phyloP scores from a whole-genome alignment of 164 flowering plant species.

The Nelumbo lutea region DNA sequence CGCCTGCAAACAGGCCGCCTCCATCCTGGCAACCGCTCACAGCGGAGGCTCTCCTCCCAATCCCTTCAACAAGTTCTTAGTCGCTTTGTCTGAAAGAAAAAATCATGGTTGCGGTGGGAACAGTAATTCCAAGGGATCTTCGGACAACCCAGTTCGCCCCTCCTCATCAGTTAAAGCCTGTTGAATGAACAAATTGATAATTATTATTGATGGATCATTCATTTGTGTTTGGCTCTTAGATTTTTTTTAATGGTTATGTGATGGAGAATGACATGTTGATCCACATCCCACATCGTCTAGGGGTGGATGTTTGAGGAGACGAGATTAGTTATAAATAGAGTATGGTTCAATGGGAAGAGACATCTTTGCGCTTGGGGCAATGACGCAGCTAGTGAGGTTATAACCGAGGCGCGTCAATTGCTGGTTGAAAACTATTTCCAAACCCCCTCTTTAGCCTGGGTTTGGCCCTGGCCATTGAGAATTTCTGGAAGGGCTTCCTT shows the following conservation, averaged over 20 bases:
- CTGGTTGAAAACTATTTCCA: constrained; percentile 46
- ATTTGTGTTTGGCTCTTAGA: not conserved
- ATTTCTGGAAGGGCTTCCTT: constrained; percentile 30
- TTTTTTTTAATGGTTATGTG: not conserved
- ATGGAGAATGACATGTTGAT: no score
- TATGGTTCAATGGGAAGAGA: not conserved
- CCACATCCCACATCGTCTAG: constrained; percentile 21
- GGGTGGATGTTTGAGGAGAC: no score
- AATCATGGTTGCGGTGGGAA: constrained; percentile 38
- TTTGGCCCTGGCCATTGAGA: constrained; percentile 24
- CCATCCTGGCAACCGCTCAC: constrained; percentile 1
- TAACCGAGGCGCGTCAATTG: constrained; percentile 51
- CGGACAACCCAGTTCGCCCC: constrained; percentile 16
- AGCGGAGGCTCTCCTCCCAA: not conserved
- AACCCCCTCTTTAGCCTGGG: constrained; percentile 38
- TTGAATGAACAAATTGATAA: constrained; percentile 16
- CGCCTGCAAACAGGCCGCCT: constrained; percentile 28
- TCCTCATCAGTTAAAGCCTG: constrained; percentile 42
- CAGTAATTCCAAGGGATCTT: not conserved
- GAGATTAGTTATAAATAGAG: not conserved
- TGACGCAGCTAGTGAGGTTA: constrained; percentile 45
- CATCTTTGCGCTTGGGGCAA: constrained; percentile 47
- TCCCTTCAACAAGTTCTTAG: constrained; percentile 40
- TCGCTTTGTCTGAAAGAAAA: constrained; percentile 53
- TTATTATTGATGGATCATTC: not conserved